Evolutionary conservation across 2,329 filamentous ascomycete species (phyloP), one percentile per base, ranked within the genome.

Genomic region (Fusarium sp.): DNA sequence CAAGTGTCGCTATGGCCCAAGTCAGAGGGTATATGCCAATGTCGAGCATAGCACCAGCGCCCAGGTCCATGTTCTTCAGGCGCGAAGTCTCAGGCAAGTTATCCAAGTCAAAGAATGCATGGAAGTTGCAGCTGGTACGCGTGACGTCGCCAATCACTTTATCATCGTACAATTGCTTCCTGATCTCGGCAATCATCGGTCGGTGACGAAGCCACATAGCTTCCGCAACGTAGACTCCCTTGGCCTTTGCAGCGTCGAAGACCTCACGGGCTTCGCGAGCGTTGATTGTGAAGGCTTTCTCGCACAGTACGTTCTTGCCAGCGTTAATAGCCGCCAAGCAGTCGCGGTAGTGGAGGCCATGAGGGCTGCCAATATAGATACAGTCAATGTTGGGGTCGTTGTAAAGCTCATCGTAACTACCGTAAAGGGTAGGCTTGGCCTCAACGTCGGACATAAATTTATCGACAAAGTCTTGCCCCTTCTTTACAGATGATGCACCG

Each of bases 81-180:
- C 37, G 35, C 26, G 37, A 53, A 23, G 20, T 31, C 1, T 41
- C 49, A 1, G 35, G 37, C 5, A 53, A 15, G 21, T 24, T 4
- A 24, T 41, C 48, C 3, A 49, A 8, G 9, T 49, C 47, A 21
- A 21, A 49, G 6, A 26, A 8, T 15, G 47, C 47, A 3, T 49
- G 47, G 13, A 49, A 53, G 11, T 41, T n/a, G 12, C 49, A 39
- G 16, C n/a, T 41, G 1, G 49, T 49, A 7, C 61, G 56, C 3
- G 48, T 55, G 2, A 60, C 48, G 7, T 38, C 33, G 5, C 48
- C 61, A 63, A 88, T 85, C 80, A 28, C 85, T 85, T 4, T 80
- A 78, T 49, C 33, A 54, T 79, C 69, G 47, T 88, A 82, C 58
- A 66, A 26, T 15, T 49, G 47, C 31, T 66, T 44, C 13, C 62